These are phyloP conservation scores for Tolypocladium paradoxum DNA, from an alignment of 2,329 filamentous ascomycete species.

Conservation along the genomic window DNA sequence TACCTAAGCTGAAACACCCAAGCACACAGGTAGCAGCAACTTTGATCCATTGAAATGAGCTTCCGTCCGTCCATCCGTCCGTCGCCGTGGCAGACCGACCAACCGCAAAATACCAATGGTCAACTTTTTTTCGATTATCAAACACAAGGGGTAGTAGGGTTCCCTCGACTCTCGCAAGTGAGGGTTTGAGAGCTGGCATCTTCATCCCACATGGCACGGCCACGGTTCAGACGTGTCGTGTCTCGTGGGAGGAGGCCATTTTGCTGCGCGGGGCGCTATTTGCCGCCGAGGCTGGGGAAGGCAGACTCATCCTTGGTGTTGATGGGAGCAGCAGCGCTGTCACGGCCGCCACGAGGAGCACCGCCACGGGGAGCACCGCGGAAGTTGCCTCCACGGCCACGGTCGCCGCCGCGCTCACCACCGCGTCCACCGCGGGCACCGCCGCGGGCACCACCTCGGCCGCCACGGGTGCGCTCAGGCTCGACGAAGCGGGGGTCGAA, in stretches of 20 bases:
- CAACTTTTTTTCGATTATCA: constrained; percentile 21
- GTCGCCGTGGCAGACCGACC: constrained; percentile 10
- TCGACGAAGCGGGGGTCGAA: constrained; percentile 79
- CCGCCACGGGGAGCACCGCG: constrained; percentile 20
- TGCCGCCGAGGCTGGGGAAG: constrained; percentile 51
- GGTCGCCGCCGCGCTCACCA: constrained; percentile 36
- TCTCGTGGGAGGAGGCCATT: not conserved
- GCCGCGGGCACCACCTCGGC: constrained; percentile 39
- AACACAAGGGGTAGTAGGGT: constrained; percentile 16
- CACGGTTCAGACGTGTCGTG: not conserved
- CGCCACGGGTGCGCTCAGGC: constrained; percentile 45
- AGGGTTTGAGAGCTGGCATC: not conserved
- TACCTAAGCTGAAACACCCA: not conserved
- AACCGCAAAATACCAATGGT: constrained; percentile 17
- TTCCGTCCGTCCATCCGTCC: not conserved
- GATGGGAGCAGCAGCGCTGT: constrained; percentile 27
- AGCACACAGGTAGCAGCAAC: constrained; percentile 1
- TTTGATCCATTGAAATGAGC: not conserved
- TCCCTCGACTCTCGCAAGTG: not conserved
- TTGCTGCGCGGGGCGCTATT: constrained; percentile 21
- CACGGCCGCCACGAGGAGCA: constrained; percentile 23
- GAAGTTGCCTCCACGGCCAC: constrained; percentile 31
- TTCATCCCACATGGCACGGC: not conserved
- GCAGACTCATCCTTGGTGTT: constrained; percentile 47
- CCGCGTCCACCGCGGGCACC: constrained; percentile 38